Evolutionary conservation across 73 alveolate species (phyloP).

Genomic region (Diophrys appendiculata): DNA sequence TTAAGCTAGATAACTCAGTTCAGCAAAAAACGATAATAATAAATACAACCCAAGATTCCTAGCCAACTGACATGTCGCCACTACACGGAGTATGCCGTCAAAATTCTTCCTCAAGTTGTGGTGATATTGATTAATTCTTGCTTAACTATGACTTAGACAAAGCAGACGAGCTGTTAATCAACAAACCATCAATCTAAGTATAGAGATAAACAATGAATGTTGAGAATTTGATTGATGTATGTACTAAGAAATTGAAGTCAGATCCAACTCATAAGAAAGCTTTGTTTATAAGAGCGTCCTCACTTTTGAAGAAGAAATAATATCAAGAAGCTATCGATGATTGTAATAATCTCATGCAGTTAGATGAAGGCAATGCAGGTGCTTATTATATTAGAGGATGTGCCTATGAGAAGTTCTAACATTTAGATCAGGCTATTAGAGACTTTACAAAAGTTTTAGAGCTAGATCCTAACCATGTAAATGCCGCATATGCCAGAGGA

Average conservation of each 20-base stretch:
- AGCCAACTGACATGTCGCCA: too few species aligned
- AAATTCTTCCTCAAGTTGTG: too few species aligned
- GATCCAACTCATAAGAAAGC: slow-evolving; percentile 83
- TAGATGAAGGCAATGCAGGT: slow-evolving; percentile 77
- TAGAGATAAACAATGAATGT: slow-evolving; percentile 78
- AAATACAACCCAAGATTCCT: too few species aligned
- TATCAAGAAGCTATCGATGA: slow-evolving; percentile 74
- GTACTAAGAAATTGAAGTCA: slow-evolving; percentile 67
- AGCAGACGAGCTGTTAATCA: too few species aligned
- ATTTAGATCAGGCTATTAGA: slow-evolving; percentile 79
- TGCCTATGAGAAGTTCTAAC: slow-evolving; percentile 79
- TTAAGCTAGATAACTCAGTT: too few species aligned
- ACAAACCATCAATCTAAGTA: too few species aligned
- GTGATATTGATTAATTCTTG: too few species aligned
- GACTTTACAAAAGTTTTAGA: slow-evolving; percentile 87
- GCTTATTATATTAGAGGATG: slow-evolving; percentile 85
- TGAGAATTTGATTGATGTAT: slow-evolving; percentile 74
- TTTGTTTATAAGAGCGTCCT: slow-evolving; percentile 78
- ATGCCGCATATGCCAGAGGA: slow-evolving; percentile 96
- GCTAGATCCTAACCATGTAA: slow-evolving; percentile 91
- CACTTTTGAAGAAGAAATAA: slow-evolving; percentile 68
- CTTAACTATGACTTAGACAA: too few species aligned
- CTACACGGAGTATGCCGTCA: too few species aligned
- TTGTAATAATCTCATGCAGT: slow-evolving; percentile 67
- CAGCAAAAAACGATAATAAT: too few species aligned